Conservation (phyloP, 176 grass and related monocot species). For the Oryza longistaminata region DNA sequence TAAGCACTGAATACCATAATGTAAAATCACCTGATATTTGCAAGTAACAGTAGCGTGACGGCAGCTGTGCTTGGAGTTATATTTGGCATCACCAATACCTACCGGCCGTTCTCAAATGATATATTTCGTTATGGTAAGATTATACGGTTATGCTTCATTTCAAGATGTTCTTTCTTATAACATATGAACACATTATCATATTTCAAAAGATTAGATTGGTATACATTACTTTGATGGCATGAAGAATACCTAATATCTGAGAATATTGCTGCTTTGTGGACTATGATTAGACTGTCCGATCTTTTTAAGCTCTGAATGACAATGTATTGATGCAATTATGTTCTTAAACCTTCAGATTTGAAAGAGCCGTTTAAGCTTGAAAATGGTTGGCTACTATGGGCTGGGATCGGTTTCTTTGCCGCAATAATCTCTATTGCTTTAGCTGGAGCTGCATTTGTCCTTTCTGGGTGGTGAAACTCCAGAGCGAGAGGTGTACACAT, state of each 20-base stretch:
- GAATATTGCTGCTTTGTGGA: conserved; percentile 8
- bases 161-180: conserved; percentile 3
- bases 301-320: not conserved
- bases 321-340: conserved; percentile 12
- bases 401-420: conserved; percentile 64
- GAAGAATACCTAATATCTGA: not conserved
- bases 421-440: conserved; percentile 69
- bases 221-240: not conserved
- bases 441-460: conserved; percentile 57
- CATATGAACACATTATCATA: not conserved
- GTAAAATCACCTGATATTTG: not conserved
- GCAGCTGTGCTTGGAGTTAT: conserved; percentile 70
- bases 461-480: conserved; percentile 75
- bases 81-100: conserved; percentile 83
- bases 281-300: not conserved
- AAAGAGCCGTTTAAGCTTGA: conserved; percentile 69
- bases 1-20: not conserved
- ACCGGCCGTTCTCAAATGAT: conserved; percentile 80
- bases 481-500: conserved; percentile 62
- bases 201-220: conserved; percentile 10
- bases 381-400: conserved; percentile 94
- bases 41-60: conserved; percentile 60
- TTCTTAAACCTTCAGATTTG: conserved; percentile 62
- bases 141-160: not conserved
- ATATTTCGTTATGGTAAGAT: conserved; percentile 78